Conservation (phyloP, 306 rosid genomes). For the cucumber (Cucumis sativus) region DNA sequence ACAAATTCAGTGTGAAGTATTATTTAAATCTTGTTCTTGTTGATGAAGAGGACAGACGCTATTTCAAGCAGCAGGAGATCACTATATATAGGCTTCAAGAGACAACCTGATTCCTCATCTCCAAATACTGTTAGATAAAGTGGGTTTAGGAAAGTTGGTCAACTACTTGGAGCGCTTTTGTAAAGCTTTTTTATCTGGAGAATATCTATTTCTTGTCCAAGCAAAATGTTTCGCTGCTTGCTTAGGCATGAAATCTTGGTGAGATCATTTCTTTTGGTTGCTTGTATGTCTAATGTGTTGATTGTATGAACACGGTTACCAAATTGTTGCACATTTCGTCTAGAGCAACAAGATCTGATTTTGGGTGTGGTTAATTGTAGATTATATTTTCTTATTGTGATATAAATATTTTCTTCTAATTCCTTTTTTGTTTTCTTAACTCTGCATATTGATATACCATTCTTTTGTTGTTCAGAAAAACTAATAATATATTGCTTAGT, state of each 20-base stretch:
- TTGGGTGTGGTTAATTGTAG: background rate
- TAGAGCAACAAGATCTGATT: background rate
- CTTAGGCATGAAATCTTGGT: background rate
- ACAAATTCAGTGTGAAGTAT: conserved; percentile 95
- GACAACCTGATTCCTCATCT: conserved; percentile 29
- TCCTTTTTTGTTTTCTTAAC: background rate
- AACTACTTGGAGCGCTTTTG: background rate
- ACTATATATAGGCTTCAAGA: conserved; percentile 87
- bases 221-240: background rate
- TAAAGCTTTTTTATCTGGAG: background rate
- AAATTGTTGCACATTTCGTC: background rate
- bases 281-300: background rate
- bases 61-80: conserved; percentile 98
- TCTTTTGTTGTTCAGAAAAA: background rate
- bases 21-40: conserved; percentile 93
- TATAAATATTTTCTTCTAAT: background rate
- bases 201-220: background rate
- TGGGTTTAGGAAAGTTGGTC: background rate
- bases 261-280: background rate
- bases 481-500: background rate
- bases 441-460: background rate
- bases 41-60: conserved; percentile 95
- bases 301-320: background rate
- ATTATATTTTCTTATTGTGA: background rate
- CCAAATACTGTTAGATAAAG: background rate